Evolutionary conservation across 305 asterid genomes (phyloP), one percentile per base, ranked within the genome.

Genomic region (Plantago coronopus): DNA sequence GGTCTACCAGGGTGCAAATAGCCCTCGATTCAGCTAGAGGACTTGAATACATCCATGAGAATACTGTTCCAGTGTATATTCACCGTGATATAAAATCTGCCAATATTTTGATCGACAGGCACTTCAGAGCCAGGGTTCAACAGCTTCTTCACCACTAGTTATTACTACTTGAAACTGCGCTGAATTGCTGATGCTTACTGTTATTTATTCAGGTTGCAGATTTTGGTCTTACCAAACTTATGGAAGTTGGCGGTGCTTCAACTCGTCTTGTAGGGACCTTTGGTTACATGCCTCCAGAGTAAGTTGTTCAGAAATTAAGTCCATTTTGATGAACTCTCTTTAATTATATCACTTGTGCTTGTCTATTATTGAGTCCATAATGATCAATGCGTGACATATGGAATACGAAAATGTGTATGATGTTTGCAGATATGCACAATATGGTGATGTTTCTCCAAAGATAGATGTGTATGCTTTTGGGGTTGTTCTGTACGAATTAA

Each of bases 11-110:
- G 78, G 74, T 89, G 62, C 88, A 85, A 76, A 83, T 89, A 17
- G 95, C 95, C 48, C 93, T 89, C 17, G 97, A 89, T 77, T 85
- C 97, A 5, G 97, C 97, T 5, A 80, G 97, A 83, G 97, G 95
- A 37, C 95, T 89, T 14, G 97, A 89, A 73, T 87, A 89, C 81
- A 89, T 89, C 53, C 97, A 89, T 23, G 97, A 87, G 67, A 95
- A 89, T 73, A 87, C 97, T 0, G 93, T 89, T 64, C 97, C 95
- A 4, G 80, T 87, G 54, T 89, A 89, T 59, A 85, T 89, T 45
- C 97, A 89, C 58, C 93, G 97, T 0, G 95, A 89, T 59, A 85
- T 87, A 59, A 89, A 89, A 69, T 60, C 93, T 42, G 84, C 97
- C 7, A 89, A 89, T 66, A 89, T 89, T 73, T 64, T 89, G 78